Percentiles rank a stretch among this genome's conserved stretches.
Evolutionary conservation across 192 early-diverging fungal species (phyloP).

Genomic region (Lobosporangium transversale): DNA sequence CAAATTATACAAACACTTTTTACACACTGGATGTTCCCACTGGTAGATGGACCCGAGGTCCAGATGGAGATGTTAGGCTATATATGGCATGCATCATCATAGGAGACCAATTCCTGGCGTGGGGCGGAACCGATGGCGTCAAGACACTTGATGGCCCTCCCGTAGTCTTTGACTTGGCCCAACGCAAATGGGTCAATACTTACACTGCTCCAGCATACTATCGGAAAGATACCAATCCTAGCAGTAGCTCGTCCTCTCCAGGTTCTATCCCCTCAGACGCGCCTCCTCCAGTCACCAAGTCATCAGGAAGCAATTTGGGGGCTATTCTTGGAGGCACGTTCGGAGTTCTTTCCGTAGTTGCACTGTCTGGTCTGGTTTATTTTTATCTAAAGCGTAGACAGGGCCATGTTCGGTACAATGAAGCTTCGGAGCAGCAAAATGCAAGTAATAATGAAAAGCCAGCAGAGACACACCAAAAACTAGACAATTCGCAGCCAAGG

Average conservation of each 20-base stretch:
- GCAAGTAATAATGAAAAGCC: not conserved
- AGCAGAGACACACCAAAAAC: not conserved
- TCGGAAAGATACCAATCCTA: not conserved
- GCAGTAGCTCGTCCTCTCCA: not conserved
- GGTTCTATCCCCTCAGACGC: not conserved
- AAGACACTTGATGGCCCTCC: conserved; percentile 13
- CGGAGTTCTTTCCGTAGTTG: conserved; percentile 28
- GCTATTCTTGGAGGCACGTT: conserved; percentile 41
- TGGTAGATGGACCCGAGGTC: conserved; percentile 17
- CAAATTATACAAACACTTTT: conserved; percentile 11
- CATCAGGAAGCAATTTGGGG: conserved; percentile 21
- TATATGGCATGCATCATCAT: conserved; percentile 37
- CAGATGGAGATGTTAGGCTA: conserved; percentile 5
- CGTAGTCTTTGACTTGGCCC: conserved; percentile 16
- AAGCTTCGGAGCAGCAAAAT: not conserved
- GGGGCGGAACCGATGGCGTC: conserved; percentile 20
- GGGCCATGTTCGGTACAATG: conserved; percentile 2
- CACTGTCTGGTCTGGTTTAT: conserved; percentile 7
- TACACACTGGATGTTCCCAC: conserved; percentile 14
- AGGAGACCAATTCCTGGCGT: conserved; percentile 27
- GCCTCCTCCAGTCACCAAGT: not conserved
- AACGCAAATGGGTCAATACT: conserved; percentile 3
- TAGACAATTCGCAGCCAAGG: not conserved
- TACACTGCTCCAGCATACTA: conserved; percentile 32
- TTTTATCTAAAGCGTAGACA: conserved; percentile 12